Conservation (phyloP, 345 rosid genomes). For the Populus pruinosa region DNA sequence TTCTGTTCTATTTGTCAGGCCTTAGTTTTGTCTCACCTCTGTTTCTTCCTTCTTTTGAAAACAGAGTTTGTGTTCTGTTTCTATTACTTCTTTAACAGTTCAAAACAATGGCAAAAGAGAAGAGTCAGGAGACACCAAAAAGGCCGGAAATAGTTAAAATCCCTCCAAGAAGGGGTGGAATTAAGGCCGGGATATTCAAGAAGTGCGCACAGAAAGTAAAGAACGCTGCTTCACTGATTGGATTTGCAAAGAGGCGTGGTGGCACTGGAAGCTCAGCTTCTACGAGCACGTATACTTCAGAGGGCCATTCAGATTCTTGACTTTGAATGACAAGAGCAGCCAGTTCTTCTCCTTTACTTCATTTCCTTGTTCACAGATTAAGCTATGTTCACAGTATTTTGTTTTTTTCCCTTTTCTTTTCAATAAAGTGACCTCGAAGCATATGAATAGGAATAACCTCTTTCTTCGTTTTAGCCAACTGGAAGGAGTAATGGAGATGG, state of each 20-base stretch:
- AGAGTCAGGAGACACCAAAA: neutral
- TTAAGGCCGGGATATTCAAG: slow-evolving; percentile 18
- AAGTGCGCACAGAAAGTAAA: neutral
- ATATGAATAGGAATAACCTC: neutral
- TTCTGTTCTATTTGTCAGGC: neutral
- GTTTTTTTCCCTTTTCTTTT: neutral
- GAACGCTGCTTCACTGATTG: neutral
- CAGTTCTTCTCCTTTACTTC: neutral
- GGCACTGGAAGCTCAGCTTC: neutral
- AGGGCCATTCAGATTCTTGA: neutral
- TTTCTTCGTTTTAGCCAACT: neutral
- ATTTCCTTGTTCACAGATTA: neutral
- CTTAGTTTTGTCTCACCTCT: neutral
- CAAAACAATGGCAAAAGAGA: slow-evolving; percentile 5
- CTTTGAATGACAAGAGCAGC: neutral
- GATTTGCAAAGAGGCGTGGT: neutral
- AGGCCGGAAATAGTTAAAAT: slow-evolving; percentile 11
- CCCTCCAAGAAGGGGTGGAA: slow-evolving; percentile 33
- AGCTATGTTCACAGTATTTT: neutral
- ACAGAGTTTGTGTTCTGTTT: neutral
- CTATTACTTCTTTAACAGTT: neutral
- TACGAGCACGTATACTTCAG: neutral
- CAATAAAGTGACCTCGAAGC: neutral
- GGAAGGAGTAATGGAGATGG: neutral
- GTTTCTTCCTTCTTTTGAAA: neutral